Base-by-base conservation (phyloP, 1,284 basidiomycete species). In the Neonothopanus nambi region DNA sequence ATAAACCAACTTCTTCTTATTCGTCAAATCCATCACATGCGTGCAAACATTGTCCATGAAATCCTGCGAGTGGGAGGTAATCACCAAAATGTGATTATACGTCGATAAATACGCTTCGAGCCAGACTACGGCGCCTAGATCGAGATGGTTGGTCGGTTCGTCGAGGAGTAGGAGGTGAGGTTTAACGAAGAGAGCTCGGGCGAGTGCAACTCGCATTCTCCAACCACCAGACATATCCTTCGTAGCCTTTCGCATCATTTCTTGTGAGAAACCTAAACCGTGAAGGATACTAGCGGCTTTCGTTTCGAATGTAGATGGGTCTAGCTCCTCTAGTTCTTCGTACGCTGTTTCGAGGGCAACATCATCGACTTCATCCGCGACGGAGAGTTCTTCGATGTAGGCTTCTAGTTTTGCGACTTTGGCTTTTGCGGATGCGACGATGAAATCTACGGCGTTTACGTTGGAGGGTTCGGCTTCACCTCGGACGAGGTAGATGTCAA, bases 211-310 rank as follows among this genome's bases (percentile, higher is more conserved):
- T 70, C 97, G 88, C 96, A 98, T 98, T 59, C 96, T 84, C 96
- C 96, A 98, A 67, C 95, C 95, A 84, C 95, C 96, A 65, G 87
- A 91, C 93, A 99, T 97, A 71, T 98, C 96, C 75, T 95, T 96
- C 51, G 96, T 98, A 13, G 95, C 91, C 71, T 92, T 93, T 70
- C 82, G 83, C 95, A 98, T 98, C 96, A 98, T 98, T 53, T 78
- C 69, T 66, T 83, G 82, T 54, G 80, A 81, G 79, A 99, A 99
- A 21, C 96, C 96, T 39, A 99, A 85, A 87, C 96, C 97, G 68
- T 97, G 93, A 28, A 99, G 82, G 66, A 99, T 97, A 63, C 91
- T 91, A 56, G 91, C 92, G 4, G 97, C 96, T 76, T 98, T 98
- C 49, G 89, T 84, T 74, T 98, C 96, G 67, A 99, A 99, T 5